phyloP scores from a whole-genome alignment of 768 basidiomycete species.

The Agaricus sinodeliciosus region DNA sequence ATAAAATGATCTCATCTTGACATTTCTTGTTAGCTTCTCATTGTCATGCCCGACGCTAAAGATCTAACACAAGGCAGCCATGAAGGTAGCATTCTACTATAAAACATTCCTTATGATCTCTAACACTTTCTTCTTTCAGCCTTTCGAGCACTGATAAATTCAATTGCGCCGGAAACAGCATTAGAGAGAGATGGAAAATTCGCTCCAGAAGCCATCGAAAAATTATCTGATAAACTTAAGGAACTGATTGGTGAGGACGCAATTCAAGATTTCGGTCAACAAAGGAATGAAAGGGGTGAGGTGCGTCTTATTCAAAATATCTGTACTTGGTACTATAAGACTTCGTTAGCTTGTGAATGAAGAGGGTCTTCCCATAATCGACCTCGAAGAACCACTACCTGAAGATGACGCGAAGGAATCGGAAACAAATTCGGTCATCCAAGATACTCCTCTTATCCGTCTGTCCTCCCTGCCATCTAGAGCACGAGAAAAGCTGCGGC shows the following conservation, averaged over 20 bases:
- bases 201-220: slow-evolving; percentile 42
- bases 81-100: slow-evolving; percentile 18
- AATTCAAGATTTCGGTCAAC: slow-evolving; percentile 23
- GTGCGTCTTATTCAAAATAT: slow-evolving; percentile 33
- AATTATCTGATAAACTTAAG: slow-evolving; percentile 52
- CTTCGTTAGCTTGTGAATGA: slow-evolving; percentile 56
- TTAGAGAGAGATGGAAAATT: slow-evolving; percentile 22
- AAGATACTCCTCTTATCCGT: slow-evolving; percentile 42
- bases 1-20: slow-evolving; percentile 4
- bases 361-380: slow-evolving; percentile 75
- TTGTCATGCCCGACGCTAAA: slow-evolving; percentile 14
- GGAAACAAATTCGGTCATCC: slow-evolving; percentile 16
- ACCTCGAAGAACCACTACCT: slow-evolving; percentile 57
- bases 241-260: slow-evolving; percentile 47
- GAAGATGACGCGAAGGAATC: slow-evolving; percentile 15
- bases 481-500: slow-evolving; percentile 43
- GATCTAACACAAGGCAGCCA: slow-evolving; percentile 22
- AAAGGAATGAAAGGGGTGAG: slow-evolving; percentile 53
- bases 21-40: background rate
- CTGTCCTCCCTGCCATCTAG: slow-evolving; percentile 36
- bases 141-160: slow-evolving; percentile 33
- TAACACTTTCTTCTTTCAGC: slow-evolving; percentile 19
- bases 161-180: slow-evolving; percentile 27
- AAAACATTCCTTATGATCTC: background rate
- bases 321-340: slow-evolving; percentile 16